Percentiles rank a stretch among this genome's conserved stretches.
Evolutionary conservation across 371 early-diverging fungal genomes (phyloP).

Genomic region (Mucor saturninus): DNA sequence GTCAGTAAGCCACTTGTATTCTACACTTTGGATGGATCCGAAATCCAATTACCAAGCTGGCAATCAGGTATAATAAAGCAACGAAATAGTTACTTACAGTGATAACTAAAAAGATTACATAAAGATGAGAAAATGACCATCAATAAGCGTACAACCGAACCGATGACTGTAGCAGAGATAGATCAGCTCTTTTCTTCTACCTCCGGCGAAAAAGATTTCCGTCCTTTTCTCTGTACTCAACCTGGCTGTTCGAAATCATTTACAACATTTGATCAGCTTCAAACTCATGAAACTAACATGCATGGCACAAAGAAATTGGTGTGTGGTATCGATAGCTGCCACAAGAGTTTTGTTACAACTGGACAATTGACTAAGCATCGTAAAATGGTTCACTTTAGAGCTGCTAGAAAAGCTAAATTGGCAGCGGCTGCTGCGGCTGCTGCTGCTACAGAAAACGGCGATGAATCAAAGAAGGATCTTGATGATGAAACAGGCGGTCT

Average conservation of each 20-base stretch:
- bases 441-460: conserved; percentile 25
- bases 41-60: conserved; percentile 35
- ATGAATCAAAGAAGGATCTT: neutral
- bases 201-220: conserved; percentile 50
- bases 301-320: conserved; percentile 54
- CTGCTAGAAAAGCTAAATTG: conserved; percentile 48
- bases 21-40: conserved; percentile 40
- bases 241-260: conserved; percentile 54
- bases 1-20: conserved; percentile 32
- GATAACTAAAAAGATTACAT: neutral
- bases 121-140: conserved; percentile 46
- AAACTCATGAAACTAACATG: conserved; percentile 58
- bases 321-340: conserved; percentile 55
- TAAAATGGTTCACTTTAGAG: conserved; percentile 60
- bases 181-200: conserved; percentile 52
- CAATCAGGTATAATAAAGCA: conserved; percentile 30
- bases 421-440: conserved; percentile 47
- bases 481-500: conserved; percentile 18
- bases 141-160: conserved; percentile 45
- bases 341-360: conserved; percentile 53
- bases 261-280: conserved; percentile 49
- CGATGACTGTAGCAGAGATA: conserved; percentile 47
- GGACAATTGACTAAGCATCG: conserved; percentile 58
- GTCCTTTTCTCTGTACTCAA: conserved; percentile 54
- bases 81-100: neutral